phyloP scores from a whole-genome alignment of 495 filamentous ascomycete genomes.

The Umbilicaria muhlenbergii region DNA sequence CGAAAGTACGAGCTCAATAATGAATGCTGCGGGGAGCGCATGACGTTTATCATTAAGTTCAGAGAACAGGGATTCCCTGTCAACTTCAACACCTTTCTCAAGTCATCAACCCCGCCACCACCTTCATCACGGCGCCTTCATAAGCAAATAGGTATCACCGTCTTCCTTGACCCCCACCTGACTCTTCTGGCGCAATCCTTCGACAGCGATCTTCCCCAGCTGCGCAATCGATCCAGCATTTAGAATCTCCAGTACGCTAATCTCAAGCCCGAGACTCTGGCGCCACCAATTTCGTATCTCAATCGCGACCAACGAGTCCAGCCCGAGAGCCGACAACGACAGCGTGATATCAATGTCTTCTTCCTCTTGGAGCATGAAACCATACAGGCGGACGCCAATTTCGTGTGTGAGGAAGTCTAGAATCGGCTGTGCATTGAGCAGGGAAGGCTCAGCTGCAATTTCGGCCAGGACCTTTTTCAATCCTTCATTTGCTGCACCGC shows the following conservation, averaged over 20 bases:
- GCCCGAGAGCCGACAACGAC: constrained; percentile 11
- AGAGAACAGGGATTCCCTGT: too few relatives aligned
- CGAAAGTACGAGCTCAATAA: too few relatives aligned
- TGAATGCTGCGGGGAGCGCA: too few relatives aligned
- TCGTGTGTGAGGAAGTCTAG: constrained; percentile 10
- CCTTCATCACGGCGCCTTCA: too few relatives aligned
- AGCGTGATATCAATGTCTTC: constrained; percentile 14
- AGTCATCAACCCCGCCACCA: too few relatives aligned
- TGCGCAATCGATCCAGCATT: constrained; percentile 12
- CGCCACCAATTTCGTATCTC: constrained; percentile 22
- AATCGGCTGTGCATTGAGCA: not conserved
- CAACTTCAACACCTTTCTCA: too few relatives aligned
- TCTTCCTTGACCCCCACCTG: too few relatives aligned
- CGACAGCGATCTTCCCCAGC: not conserved
- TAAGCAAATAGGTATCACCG: too few relatives aligned
- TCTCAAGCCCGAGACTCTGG: constrained; percentile 18
- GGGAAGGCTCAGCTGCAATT: constrained; percentile 4
- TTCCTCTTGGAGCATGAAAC: constrained; percentile 16
- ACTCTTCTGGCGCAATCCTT: too few relatives aligned
- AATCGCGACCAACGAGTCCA: constrained; percentile 20
- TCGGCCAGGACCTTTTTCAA: constrained; percentile 10
- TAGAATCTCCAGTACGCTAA: constrained; percentile 25
- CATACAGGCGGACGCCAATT: constrained; percentile 16
- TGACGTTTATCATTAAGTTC: too few relatives aligned
- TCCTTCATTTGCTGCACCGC: too few relatives aligned